These are phyloP conservation scores for Allium sativum DNA, from an alignment of 106 monocot species.

Conservation along the genomic window DNA sequence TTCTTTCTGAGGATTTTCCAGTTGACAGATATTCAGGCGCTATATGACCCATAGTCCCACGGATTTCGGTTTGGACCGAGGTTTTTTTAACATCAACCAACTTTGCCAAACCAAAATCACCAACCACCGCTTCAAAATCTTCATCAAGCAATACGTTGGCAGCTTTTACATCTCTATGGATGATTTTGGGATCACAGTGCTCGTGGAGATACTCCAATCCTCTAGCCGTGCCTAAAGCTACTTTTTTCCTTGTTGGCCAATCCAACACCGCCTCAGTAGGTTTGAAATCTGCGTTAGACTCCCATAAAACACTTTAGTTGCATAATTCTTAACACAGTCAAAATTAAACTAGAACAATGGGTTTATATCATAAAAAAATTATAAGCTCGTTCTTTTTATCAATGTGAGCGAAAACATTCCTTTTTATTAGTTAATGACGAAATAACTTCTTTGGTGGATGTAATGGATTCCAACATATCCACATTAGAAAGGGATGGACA, in stretches of 20 bases:
- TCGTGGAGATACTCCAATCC: conserved; percentile 70
- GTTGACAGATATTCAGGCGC: conserved; percentile 51
- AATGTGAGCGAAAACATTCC: too few species aligned
- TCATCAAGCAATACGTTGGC: conserved; percentile 48
- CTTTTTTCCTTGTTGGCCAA: conserved; percentile 40
- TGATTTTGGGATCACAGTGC: conserved; percentile 54
- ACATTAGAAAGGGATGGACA: too few species aligned
- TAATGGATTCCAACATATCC: too few species aligned
- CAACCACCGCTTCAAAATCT: conserved; percentile 41
- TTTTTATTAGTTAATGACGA: too few species aligned
- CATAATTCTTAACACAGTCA: too few species aligned
- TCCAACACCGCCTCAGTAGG: conserved; percentile 38
- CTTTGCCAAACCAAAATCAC: conserved; percentile 52
- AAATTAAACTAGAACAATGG: too few species aligned
- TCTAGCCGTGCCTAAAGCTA: conserved; percentile 65
- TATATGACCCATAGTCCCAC: conserved; percentile 60
- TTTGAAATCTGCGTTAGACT: conserved; percentile 38
- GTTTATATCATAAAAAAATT: too few species aligned
- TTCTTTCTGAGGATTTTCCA: conserved; percentile 41
- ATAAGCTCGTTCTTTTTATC: too few species aligned
- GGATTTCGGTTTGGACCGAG: conserved; percentile 33
- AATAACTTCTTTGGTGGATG: too few species aligned
- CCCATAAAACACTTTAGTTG: neutral
- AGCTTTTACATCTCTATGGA: conserved; percentile 61
- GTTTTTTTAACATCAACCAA: conserved; percentile 37